Evolutionary conservation across 768 basidiomycete species (phyloP).

Genomic region (Kwoniella bestiolae): DNA sequence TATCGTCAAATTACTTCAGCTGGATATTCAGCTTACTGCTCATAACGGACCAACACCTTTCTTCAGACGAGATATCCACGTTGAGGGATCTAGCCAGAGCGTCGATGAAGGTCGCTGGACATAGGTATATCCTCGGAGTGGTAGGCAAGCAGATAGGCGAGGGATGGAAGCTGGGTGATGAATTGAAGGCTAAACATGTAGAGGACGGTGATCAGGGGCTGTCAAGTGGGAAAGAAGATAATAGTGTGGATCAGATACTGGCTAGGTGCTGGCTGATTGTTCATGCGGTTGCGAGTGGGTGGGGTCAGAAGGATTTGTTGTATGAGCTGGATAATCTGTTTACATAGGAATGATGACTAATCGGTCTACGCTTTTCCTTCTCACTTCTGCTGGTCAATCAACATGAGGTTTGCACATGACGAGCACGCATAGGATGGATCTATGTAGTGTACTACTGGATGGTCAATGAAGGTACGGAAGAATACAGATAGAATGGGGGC

Average conservation of each 20-base stretch:
- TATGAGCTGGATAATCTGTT: slow-evolving; percentile 47
- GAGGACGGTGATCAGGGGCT: not conserved
- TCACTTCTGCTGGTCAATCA: too few relatives aligned
- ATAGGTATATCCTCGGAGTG: slow-evolving; percentile 44
- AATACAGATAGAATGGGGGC: too few relatives aligned
- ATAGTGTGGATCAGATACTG: slow-evolving; percentile 40
- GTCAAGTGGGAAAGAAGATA: slow-evolving; percentile 24
- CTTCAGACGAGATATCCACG: slow-evolving; percentile 36
- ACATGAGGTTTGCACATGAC: too few relatives aligned
- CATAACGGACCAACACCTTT: slow-evolving; percentile 40
- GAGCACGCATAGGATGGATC: too few relatives aligned
- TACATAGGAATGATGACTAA: too few relatives aligned
- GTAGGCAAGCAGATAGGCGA: slow-evolving; percentile 26
- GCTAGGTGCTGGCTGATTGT: slow-evolving; percentile 52
- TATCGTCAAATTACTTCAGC: slow-evolving; percentile 35
- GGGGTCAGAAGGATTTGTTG: slow-evolving; percentile 51
- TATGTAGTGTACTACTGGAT: too few relatives aligned
- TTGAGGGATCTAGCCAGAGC: slow-evolving; percentile 46
- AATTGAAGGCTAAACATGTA: not conserved
- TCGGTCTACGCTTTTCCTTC: too few relatives aligned
- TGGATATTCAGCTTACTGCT: slow-evolving; percentile 53
- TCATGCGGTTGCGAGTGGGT: slow-evolving; percentile 47
- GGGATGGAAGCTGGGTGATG: slow-evolving; percentile 21
- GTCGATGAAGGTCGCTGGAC: slow-evolving; percentile 41
- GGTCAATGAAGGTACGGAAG: too few relatives aligned